Evolutionary conservation across 148 eudicot genomes (phyloP).

Genomic region (Rhododendron williamsianum): DNA sequence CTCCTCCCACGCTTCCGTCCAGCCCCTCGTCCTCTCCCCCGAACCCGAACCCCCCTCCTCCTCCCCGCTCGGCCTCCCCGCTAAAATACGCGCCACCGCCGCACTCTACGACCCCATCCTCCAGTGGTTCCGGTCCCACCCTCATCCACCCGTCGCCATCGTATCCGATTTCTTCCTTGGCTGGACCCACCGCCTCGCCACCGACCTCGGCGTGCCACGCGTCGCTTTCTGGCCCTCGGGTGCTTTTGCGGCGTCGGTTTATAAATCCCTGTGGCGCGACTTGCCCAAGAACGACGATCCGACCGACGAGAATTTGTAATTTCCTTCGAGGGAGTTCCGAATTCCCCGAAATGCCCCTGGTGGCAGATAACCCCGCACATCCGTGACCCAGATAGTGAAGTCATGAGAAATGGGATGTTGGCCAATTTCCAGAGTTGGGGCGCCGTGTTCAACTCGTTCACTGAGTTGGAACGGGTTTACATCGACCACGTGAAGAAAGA

Average conservation of each 20-base stretch:
- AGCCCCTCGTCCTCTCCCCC: conserved; percentile 36
- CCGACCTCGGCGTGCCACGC: conserved; percentile 35
- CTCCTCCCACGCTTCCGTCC: conserved; percentile 36
- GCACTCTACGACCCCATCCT: conserved; percentile 34
- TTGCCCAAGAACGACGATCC: conserved; percentile 12
- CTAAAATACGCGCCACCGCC: background rate
- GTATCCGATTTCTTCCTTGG: conserved; percentile 70
- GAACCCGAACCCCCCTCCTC: conserved; percentile 23
- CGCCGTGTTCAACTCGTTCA: conserved; percentile 37
- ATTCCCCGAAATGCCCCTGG: conserved; percentile 14
- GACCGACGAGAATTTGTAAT: background rate
- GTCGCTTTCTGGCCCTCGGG: conserved; percentile 40
- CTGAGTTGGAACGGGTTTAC: conserved; percentile 40
- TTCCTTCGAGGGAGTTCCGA: conserved; percentile 13
- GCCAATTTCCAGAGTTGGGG: conserved; percentile 52
- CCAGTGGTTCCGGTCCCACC: conserved; percentile 47
- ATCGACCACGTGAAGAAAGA: conserved; percentile 23
- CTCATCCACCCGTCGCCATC: conserved; percentile 48
- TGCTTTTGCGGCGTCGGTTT: conserved; percentile 13
- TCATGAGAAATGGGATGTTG: conserved; percentile 27
- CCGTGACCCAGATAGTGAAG: conserved; percentile 30
- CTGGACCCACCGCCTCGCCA: conserved; percentile 43
- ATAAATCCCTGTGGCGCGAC: conserved; percentile 14
- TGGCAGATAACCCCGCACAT: conserved; percentile 24
- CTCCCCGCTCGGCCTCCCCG: background rate